Conservation (phyloP, 1,284 basidiomycete genomes). For the Cutaneotrichosporon dermatis region DNA sequence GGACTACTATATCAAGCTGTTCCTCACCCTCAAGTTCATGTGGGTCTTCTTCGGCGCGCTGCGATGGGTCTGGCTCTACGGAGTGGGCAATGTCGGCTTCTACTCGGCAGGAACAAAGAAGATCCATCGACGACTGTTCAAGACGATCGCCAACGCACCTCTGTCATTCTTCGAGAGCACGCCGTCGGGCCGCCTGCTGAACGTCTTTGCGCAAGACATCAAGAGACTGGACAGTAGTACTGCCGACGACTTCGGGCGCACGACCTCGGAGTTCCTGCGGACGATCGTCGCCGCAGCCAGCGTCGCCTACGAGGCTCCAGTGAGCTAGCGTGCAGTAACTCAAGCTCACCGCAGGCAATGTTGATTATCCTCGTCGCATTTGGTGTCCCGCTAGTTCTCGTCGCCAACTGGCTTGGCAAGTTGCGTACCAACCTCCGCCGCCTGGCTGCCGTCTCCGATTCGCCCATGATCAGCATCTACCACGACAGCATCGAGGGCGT, state of each 20-base stretch:
- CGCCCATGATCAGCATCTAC: constrained; percentile 50
- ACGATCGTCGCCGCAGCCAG: constrained; percentile 19
- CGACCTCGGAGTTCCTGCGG: constrained; percentile 53
- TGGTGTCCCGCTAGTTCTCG: constrained; percentile 29
- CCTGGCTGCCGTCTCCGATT: constrained; percentile 41
- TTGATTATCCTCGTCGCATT: constrained; percentile 26
- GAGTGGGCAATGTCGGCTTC: constrained; percentile 52
- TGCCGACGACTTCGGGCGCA: constrained; percentile 61
- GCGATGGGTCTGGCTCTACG: constrained; percentile 48
- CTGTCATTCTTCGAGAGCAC: constrained; percentile 78
- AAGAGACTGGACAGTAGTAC: constrained; percentile 54
- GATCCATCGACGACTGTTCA: constrained; percentile 60
- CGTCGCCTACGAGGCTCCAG: constrained; percentile 31
- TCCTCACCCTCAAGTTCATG: constrained; percentile 21
- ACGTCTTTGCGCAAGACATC: constrained; percentile 54
- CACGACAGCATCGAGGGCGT: constrained; percentile 50
- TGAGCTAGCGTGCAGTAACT: constrained; percentile 8
- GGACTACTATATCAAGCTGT: constrained; percentile 35
- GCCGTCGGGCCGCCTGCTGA: constrained; percentile 61
- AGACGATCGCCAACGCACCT: constrained; percentile 61
- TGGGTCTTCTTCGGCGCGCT: constrained; percentile 24
- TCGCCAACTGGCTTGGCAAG: constrained; percentile 36
- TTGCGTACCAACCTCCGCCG: constrained; percentile 42
- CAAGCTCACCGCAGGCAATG: constrained; percentile 18
- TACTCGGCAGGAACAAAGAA: constrained; percentile 58